Percentiles rank a stretch among this genome's conserved stretches.
These are phyloP conservation scores for Maudiozyma humilis DNA, from an alignment of 1,139 yeast genomes.

Conservation along the genomic window DNA sequence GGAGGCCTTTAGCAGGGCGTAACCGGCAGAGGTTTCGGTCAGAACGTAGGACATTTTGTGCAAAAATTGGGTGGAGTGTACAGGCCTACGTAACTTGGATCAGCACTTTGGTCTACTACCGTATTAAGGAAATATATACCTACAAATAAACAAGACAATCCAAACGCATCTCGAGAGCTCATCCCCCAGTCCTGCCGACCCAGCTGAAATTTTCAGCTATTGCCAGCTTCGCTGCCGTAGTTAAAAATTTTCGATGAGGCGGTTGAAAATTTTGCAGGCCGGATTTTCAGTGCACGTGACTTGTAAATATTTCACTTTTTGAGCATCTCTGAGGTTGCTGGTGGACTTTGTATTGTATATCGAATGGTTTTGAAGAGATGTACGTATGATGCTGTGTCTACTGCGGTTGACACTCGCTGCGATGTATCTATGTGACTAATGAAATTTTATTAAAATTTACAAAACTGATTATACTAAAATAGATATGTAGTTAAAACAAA, in stretches of 20 bases:
- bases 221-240: neutral
- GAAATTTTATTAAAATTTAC: slow-evolving; percentile 10
- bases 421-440: neutral
- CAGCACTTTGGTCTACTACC: neutral
- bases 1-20: slow-evolving; percentile 91
- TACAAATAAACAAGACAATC: neutral
- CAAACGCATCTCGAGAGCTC: no score
- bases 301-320: neutral
- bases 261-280: slow-evolving; percentile 18
- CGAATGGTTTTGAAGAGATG: no score
- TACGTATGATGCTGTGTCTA: no score
- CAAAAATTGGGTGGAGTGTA: slow-evolving; percentile 5
- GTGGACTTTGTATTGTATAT: no score
- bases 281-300: slow-evolving; percentile 1
- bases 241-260: slow-evolving; percentile 23
- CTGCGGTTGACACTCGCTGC: no score
- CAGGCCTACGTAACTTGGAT: neutral
- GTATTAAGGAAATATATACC: no score
- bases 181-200: neutral
- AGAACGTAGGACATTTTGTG: slow-evolving; percentile 71
- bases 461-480: slow-evolving; percentile 8
- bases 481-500: slow-evolving; percentile 2
- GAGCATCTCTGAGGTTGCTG: no score
- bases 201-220: neutral
- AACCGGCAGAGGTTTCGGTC: slow-evolving; percentile 98